Conservation (phyloP, 208 protist species). For the Porcisia deanei region DNA sequence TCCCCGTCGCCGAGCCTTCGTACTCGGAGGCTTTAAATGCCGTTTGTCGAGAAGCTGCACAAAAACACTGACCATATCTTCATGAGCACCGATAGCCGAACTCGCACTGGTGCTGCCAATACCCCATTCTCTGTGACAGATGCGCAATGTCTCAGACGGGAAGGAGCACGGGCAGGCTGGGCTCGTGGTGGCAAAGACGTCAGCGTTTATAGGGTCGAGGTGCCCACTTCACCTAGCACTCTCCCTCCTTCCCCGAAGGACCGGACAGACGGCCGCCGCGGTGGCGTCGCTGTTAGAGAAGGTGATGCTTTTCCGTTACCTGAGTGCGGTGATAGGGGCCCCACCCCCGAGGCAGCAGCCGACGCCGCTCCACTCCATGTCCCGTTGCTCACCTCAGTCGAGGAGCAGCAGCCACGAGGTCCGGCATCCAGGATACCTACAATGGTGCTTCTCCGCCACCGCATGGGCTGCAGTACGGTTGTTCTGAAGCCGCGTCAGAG, state of each 20-base stretch:
- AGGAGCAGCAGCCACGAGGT: conserved; percentile 14
- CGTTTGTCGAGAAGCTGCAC: not conserved
- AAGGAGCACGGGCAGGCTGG: not conserved
- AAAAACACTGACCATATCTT: not conserved
- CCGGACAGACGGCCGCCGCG: no score
- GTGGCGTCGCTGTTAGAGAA: not conserved
- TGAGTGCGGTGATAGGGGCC: not conserved
- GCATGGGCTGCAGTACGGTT: conserved; percentile 59
- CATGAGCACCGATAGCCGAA: not conserved
- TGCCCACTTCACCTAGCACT: not conserved
- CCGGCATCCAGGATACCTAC: conserved; percentile 5
- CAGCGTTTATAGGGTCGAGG: not conserved
- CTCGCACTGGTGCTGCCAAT: not conserved
- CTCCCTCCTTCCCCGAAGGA: not conserved
- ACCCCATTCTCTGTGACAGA: not conserved
- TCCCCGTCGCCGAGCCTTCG: not conserved
- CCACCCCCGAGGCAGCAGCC: not conserved
- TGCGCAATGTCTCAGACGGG: not conserved
- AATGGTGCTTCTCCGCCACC: conserved; percentile 47
- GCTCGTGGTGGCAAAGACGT: not conserved
- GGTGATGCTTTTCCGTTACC: not conserved
- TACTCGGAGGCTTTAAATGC: not conserved
- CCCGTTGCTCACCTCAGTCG: conserved; percentile 5
- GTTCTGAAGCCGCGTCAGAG: conserved; percentile 33
- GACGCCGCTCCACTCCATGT: not conserved